Percentiles rank a stretch among this genome's conserved stretches.
Conservation (phyloP, 2,329 filamentous ascomycete genomes). For the Apiospora sp. region DNA sequence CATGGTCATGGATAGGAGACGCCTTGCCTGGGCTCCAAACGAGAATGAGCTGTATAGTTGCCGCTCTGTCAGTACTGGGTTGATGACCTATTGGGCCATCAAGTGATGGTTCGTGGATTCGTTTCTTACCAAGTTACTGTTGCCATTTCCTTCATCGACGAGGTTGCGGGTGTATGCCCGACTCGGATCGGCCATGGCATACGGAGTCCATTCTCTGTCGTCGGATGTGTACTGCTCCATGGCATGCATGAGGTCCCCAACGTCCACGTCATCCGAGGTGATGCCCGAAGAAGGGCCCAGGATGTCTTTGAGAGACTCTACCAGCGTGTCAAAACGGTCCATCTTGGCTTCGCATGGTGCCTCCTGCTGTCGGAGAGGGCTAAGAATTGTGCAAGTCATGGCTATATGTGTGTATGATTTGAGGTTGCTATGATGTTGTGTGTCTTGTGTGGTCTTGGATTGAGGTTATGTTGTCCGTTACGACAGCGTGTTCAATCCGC, state of each 20-base stretch:
- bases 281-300: slow-evolving; percentile 85
- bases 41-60: slow-evolving; percentile 72
- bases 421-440: neutral
- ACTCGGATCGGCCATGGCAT: slow-evolving; percentile 75
- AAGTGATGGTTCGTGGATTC: slow-evolving; percentile 19
- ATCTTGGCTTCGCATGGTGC: slow-evolving; percentile 28
- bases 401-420: neutral
- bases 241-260: slow-evolving; percentile 71
- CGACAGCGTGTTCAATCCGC: neutral
- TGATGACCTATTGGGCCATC: neutral
- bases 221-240: slow-evolving; percentile 79
- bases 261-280: slow-evolving; percentile 82
- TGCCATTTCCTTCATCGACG: slow-evolving; percentile 86
- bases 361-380: neutral
- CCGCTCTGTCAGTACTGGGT: slow-evolving; percentile 33
- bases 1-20: slow-evolving; percentile 88
- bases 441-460: neutral
- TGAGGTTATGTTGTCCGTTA: neutral
- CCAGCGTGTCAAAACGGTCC: slow-evolving; percentile 72
- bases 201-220: slow-evolving; percentile 75
- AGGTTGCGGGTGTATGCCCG: slow-evolving; percentile 86
- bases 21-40: slow-evolving; percentile 88
- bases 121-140: slow-evolving; percentile 58
- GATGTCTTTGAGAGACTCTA: slow-evolving; percentile 74
- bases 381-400: slow-evolving; percentile 17